A percentile compares a stretch with the other conserved stretches of the same genome.
These are phyloP conservation scores for Polytrichum commune DNA, from an alignment of 225 moss, liverwort and hornwort genomes.

Conservation along the genomic window DNA sequence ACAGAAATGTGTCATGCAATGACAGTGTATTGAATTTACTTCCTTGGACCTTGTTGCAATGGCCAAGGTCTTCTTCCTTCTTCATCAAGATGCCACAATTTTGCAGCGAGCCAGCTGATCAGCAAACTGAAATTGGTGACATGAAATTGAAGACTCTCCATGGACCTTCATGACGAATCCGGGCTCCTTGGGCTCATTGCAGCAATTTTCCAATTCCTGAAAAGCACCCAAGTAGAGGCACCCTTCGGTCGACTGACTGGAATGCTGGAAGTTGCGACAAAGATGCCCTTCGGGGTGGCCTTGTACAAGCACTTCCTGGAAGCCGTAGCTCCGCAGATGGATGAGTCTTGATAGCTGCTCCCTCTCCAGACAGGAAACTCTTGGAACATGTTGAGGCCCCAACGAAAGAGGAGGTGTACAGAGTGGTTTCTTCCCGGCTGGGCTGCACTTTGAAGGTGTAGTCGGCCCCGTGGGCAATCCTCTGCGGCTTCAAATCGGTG, in stretches of 20 bases:
- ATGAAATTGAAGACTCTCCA: neutral
- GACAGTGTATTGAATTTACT: no score
- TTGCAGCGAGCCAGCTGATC: no score
- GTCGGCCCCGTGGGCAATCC: neutral
- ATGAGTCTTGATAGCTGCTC: neutral
- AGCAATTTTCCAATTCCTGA: conserved; percentile 1
- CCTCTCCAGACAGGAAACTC: conserved; percentile 24
- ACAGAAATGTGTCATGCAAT: no score
- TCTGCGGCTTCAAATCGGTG: no score
- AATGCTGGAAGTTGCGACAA: conserved; percentile 1
- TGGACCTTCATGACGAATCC: no score
- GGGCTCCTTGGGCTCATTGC: neutral
- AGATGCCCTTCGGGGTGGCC: conserved; percentile 14
- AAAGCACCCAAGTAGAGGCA: neutral
- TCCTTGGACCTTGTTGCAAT: no score
- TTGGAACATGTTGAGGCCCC: conserved; percentile 7
- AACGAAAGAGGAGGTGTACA: conserved; percentile 15
- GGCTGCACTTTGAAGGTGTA: conserved; percentile 20
- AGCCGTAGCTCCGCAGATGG: neutral
- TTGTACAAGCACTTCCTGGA: conserved; percentile 17
- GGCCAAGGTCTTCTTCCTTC: no score
- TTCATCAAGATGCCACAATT: no score
- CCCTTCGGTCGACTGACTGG: neutral
- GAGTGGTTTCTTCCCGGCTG: neutral
- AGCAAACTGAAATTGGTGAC: neutral